Evolutionary conservation across 2,329 filamentous ascomycete species (phyloP), one percentile per base, ranked within the genome.

Genomic region (Aspergillus calidoustus): DNA sequence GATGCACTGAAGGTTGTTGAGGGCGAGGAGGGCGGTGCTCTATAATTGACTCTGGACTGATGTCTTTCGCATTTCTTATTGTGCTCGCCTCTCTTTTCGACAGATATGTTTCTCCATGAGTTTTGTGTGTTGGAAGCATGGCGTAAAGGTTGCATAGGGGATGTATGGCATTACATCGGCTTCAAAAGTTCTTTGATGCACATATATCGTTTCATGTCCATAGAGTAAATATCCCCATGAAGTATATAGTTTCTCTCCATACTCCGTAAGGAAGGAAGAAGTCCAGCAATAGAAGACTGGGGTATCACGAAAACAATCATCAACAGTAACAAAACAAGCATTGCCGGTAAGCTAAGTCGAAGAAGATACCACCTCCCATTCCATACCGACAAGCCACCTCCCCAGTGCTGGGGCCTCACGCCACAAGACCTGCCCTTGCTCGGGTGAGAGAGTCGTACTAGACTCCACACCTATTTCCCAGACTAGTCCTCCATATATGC

Each of bases 1-100:
- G 76, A 78, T 69, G 76, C 80, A 47, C 66, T 81, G 62, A 78
- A 76, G 67, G 70, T 71, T 34, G 71, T 77, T 22, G 68, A 73
- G 7, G 69, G 69, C 23, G 62, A 67, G 48, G 41, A 50, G 28
- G 55, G 46, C 6, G 31, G 28, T 13, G 17, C 43, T 15, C 30
- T 44, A 25, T 44, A 31, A 34, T 28, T 8, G 13, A n/a, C 25
- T 4, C 25, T 28, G 25, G 25, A 7, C 25, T 28, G 25, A 28
- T 28, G 25, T 28, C 19, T 19, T 19, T 19, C 19, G 19, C 19
- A 19, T 19, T 19, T 19, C 19, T 19, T 19, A 7, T 28, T 28
- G 25, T 1, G 25, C 25, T 28, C 6, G 25, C 4, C 25, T 28
- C 25, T 28, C 6, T 28, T 28, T 28, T 28, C 25, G 25, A 28